Evolutionary conservation across 257 asterid genomes (phyloP), one percentile per base, ranked within the genome.

Genomic region (Lantana camara): DNA sequence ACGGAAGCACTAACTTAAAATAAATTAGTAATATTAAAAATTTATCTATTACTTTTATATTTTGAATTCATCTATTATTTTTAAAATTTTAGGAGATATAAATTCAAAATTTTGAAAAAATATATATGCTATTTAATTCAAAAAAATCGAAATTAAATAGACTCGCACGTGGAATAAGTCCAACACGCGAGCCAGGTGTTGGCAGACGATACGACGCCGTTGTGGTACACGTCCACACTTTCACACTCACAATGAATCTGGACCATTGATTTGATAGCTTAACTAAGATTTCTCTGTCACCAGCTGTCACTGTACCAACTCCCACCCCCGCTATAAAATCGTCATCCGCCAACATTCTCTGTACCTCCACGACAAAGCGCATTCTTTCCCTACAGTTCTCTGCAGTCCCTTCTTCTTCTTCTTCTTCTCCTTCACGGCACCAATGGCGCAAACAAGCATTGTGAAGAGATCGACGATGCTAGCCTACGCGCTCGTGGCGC

Each of bases 381-480:
- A n/a, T 15, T 6, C 22, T 32, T 20, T 30, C 44, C 13, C 4
- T 55, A 50, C 35, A 15, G 0, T 22, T 13, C 42, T n/a, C 46
- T 1, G 30, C 29, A 4, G 54, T 9, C n/a, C n/a, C n/a, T n/a
- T n/a, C n/a, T n/a, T n/a, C 46, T 4, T 27, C 32, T 27, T 5
- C n/a, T 5, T 27, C 32, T 27, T 27, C 35, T 19, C 7, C 9
- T n/a, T n/a, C 11, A 2, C 7, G 2, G 21, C 14, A 38, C 21
- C 49, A 70, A 86, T 81, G 95, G 95, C 90, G 9, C 78, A 75
- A 53, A 54, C 64, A 67, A 64, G 73, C 83, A 54, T 67, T 67
- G 40, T 46, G 35, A 73, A 73, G 29, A 65, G 69, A 49, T 55
- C 70, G 12, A 3, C 64, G 4, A 7, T 65, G 69, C 67, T 78